These are phyloP conservation scores for Ophiocordyceps polyrhachis-furcata DNA, from an alignment of 2,329 filamentous ascomycete species.

Conservation along the genomic window DNA sequence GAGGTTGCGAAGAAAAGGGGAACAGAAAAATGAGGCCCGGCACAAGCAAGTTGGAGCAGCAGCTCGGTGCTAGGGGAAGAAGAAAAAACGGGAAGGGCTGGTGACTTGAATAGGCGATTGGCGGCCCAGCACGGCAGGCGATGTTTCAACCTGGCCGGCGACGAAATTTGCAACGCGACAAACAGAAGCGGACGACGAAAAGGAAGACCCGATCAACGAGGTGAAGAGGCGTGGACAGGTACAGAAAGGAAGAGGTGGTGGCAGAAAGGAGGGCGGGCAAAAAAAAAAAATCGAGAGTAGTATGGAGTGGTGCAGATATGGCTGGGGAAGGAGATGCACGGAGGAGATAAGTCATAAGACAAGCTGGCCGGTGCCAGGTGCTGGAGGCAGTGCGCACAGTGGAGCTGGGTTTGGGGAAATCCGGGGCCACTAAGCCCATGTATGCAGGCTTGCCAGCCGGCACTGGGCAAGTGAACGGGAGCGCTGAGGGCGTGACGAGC, in stretches of 20 bases:
- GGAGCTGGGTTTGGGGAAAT: conserved; percentile 1
- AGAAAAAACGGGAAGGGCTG: neutral
- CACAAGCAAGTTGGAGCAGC: conserved; percentile 1
- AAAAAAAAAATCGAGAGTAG: neutral
- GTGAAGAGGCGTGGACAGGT: neutral
- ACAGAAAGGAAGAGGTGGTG: neutral
- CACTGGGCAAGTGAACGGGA: neutral
- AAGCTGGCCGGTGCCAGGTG: neutral
- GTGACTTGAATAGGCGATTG: neutral
- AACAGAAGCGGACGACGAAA: neutral
- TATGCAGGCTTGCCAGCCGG: neutral
- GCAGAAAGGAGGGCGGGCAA: neutral
- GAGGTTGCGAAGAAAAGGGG: neutral
- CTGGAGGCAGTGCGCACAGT: conserved; percentile 1
- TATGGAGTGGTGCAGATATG: neutral
- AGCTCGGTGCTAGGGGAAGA: neutral
- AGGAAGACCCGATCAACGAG: neutral
- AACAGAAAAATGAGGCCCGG: neutral
- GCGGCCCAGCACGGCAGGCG: neutral
- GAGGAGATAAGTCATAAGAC: neutral
- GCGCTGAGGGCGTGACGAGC: neutral
- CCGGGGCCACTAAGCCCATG: neutral
- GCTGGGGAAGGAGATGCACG: neutral
- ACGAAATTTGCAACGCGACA: conserved; percentile 1
- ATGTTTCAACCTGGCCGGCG: conserved; percentile 1